phyloP scores from a whole-genome alignment of 208 protist genomes.

The Novymonas esmeraldas region DNA sequence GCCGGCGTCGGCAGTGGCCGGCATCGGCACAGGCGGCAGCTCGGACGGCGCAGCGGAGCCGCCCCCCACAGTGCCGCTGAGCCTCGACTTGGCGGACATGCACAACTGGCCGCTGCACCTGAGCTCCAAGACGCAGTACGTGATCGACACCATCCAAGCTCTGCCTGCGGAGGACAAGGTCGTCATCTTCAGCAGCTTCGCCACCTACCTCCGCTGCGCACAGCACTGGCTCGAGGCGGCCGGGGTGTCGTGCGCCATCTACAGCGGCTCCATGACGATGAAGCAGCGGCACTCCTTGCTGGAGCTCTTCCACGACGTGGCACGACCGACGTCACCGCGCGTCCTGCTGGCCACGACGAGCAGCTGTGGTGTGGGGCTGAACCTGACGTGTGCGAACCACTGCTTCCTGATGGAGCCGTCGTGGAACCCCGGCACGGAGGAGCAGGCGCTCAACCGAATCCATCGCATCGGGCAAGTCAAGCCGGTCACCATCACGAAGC shows the following conservation, averaged over 20 bases:
- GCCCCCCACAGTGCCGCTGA: conserved; percentile 10
- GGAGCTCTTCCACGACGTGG: conserved; percentile 22
- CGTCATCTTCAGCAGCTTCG: conserved; percentile 96
- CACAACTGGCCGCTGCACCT: conserved; percentile 42
- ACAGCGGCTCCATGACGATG: conserved; percentile 49
- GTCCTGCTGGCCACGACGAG: conserved; percentile 90
- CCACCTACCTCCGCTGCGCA: conserved; percentile 91
- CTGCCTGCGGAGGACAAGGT: conserved; percentile 74
- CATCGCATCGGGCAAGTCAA: conserved; percentile 92
- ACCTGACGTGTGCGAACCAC: conserved; percentile 92
- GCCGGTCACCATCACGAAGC: conserved; percentile 92
- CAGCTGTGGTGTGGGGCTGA: conserved; percentile 94
- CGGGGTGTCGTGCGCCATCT: conserved; percentile 49
- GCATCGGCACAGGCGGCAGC: background rate
- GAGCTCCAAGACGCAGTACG: conserved; percentile 70
- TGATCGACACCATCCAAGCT: conserved; percentile 41
- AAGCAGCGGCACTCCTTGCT: conserved; percentile 71
- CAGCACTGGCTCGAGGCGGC: conserved; percentile 58
- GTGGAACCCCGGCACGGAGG: conserved; percentile 92
- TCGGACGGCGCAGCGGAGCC: background rate
- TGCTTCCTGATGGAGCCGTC: conserved; percentile 93
- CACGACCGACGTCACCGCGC: conserved; percentile 24
- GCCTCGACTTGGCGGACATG: conserved; percentile 32
- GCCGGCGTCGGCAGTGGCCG: background rate
- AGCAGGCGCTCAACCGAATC: conserved; percentile 92